These are phyloP conservation scores for Herpetospermum pedunculosum DNA, from an alignment of 306 rosid genomes.

Conservation along the genomic window DNA sequence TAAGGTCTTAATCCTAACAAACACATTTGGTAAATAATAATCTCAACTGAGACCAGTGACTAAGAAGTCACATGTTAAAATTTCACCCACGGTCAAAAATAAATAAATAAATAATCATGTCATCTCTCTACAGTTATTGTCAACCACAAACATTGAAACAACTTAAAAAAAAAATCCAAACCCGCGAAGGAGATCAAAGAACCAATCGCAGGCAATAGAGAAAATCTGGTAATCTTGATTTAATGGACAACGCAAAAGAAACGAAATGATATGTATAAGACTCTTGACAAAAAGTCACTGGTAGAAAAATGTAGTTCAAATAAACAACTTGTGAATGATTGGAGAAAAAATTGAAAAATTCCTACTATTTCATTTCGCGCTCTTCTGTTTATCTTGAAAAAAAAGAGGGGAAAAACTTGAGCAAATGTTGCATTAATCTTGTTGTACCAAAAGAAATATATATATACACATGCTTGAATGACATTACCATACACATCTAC, in stretches of 20 bases:
- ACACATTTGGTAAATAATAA: no score
- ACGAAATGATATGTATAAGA: neutral
- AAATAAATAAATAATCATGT: no score
- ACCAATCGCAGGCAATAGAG: neutral
- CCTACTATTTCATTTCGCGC: neutral
- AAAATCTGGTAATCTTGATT: neutral
- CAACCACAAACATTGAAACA: neutral
- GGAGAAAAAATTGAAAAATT: neutral
- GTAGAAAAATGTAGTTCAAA: neutral
- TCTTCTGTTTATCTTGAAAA: neutral
- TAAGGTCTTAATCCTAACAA: no score
- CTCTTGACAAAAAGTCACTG: neutral
- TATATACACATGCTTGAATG: neutral
- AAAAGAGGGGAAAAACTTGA: neutral
- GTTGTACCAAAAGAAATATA: neutral
- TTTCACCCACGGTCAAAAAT: no score
- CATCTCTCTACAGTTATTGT: neutral
- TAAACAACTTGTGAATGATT: neutral
- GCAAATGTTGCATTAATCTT: neutral
- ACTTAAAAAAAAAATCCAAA: neutral
- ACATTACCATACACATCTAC: neutral
- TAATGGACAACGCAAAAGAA: neutral
- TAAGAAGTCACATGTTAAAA: no score
- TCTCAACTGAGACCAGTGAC: no score
- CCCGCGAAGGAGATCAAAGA: neutral